Base-by-base conservation (phyloP, 2,329 filamentous ascomycete species). In the Claviceps africana region DNA sequence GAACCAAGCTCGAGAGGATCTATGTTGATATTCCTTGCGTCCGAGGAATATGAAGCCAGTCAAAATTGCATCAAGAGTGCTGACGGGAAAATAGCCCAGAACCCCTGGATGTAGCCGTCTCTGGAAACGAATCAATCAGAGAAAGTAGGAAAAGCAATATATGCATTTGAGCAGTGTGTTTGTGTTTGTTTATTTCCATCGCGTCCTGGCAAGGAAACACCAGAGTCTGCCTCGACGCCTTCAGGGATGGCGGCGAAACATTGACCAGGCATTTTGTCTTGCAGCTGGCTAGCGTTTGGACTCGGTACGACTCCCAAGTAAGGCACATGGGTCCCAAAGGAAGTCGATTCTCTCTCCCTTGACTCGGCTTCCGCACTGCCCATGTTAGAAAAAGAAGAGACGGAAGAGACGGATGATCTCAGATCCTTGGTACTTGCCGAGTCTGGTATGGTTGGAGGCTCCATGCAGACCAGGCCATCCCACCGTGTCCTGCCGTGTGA, bases 381-480 rank as follows among this genome's bases (percentile, higher is more conserved):
- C 35, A 31, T 17, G 17, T 37, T n/a, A 44, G 35, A n/a, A 44
- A 37, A 28, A 35, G 25, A 25, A 25, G n/a, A n/a, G n/a, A n/a
- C n/a, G n/a, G n/a, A n/a, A n/a, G n/a, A n/a, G 3, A 25, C 25
- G 3, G 25, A 25, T 5, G 25, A 25, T 28, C 28, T 8, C n/a
- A 44, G 15, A 21, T 45, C 31, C 10, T 15, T 46, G 42, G 31
- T 39, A 45, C 22, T 15, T 25, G 25, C 25, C 25, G 48, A 39
- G 19, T 39, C 11, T 39, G 30, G 42, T 46, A 31, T 22, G 15
- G 31, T n/a, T 9, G 19, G 21, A 45, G 19, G 7, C 40, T 43
- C 47, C 44, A 55, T 55, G 45, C 46, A 51, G 51, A 28, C 45
- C 35, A 15, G 48, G 8, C 13, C 47, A 45, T 51, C 51, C 50